Conservation (phyloP, 495 filamentous ascomycete species). For the Neurospora sp. region DNA sequence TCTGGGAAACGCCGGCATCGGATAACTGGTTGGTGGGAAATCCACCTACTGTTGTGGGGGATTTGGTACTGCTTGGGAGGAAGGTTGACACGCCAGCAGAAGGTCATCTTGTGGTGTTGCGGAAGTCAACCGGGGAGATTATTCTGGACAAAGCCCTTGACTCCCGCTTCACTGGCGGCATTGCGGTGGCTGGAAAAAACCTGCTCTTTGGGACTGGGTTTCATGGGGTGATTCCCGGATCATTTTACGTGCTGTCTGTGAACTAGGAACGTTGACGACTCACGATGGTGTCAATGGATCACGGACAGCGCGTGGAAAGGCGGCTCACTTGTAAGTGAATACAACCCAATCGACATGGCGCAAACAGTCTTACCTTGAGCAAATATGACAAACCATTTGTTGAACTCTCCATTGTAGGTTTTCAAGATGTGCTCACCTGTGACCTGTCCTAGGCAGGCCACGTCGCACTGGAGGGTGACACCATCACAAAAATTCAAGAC, state of each 20-base stretch:
- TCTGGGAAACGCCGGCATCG: slow-evolving; percentile 3
- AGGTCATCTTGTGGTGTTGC: not conserved
- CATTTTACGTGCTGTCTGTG: slow-evolving; percentile 1
- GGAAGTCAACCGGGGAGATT: slow-evolving; percentile 2
- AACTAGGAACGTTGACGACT: not conserved
- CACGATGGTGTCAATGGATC: no score
- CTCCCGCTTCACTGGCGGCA: not conserved
- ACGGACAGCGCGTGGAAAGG: no score
- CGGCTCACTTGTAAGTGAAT: not conserved
- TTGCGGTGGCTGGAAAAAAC: slow-evolving; percentile 3
- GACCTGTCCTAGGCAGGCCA: no score
- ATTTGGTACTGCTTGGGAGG: not conserved
- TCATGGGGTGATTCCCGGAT: not conserved
- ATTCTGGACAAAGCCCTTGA: not conserved
- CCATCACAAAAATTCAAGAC: not conserved
- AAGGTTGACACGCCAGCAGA: not conserved
- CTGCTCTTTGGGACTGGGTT: slow-evolving; percentile 6
- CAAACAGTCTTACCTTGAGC: not conserved
- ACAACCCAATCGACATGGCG: not conserved
- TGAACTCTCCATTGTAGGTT: slow-evolving; percentile 16
- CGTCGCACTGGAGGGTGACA: no score
- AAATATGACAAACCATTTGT: slow-evolving; percentile 5
- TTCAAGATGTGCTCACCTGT: no score
- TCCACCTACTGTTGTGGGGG: slow-evolving; percentile 4
- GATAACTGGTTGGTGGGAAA: not conserved